Conservation (phyloP, 1,284 basidiomycete genomes). For the Apiotrichum domesticum region DNA sequence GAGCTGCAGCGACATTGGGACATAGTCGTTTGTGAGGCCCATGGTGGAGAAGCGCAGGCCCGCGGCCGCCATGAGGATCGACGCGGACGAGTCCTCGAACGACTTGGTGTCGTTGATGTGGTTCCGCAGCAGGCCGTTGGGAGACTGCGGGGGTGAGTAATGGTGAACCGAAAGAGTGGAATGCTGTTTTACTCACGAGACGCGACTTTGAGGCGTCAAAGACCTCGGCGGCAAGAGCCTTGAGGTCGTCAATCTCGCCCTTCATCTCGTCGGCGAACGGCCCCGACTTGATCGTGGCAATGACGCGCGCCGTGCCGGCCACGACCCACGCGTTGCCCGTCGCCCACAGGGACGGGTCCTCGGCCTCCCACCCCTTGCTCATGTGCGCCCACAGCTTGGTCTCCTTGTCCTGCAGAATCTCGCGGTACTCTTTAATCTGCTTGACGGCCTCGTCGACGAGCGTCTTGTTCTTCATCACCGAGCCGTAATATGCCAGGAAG, state of each 20-base stretch:
- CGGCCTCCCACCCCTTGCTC: slow-evolving; percentile 29
- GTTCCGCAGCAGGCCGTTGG: slow-evolving; percentile 62
- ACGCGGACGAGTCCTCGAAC: slow-evolving; percentile 69
- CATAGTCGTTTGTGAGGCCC: slow-evolving; percentile 38
- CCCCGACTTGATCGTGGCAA: slow-evolving; percentile 49
- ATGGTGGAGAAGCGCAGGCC: slow-evolving; percentile 56
- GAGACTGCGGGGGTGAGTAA: not conserved
- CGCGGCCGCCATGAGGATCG: slow-evolving; percentile 68
- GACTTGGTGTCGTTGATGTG: slow-evolving; percentile 60
- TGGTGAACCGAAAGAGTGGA: not conserved
- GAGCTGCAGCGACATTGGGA: slow-evolving; percentile 29
- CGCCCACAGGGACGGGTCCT: slow-evolving; percentile 39
- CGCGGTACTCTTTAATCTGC: slow-evolving; percentile 72
- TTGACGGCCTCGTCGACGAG: slow-evolving; percentile 65
- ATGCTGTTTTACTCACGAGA: slow-evolving; percentile 25
- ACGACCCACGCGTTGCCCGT: slow-evolving; percentile 53
- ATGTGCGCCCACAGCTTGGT: slow-evolving; percentile 46
- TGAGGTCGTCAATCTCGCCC: slow-evolving; percentile 44
- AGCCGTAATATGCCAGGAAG: slow-evolving; percentile 84
- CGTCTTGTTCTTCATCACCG: slow-evolving; percentile 59
- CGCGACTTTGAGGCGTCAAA: slow-evolving; percentile 41
- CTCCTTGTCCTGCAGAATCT: slow-evolving; percentile 37
- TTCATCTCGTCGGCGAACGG: slow-evolving; percentile 35
- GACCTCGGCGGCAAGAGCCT: slow-evolving; percentile 50
- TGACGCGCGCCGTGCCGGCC: slow-evolving; percentile 50